Percentiles rank a stretch among this genome's conserved stretches.
phyloP scores from a whole-genome alignment of 129 eudicot genomes.

The Heracleum sosnowskyi region DNA sequence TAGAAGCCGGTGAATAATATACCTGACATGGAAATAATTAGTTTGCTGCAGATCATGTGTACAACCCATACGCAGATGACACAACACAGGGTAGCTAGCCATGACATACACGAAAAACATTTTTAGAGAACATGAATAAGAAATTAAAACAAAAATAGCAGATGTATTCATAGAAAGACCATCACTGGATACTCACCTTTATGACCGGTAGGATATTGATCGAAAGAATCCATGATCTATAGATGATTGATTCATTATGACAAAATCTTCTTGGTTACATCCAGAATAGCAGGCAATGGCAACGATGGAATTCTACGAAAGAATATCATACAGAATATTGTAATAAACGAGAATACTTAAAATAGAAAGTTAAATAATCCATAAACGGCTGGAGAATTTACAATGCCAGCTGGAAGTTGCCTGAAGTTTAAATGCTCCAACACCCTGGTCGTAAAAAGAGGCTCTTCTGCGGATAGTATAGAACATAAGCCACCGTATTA shows the following conservation, averaged over 20 bases:
- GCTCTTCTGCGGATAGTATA: slow-evolving; percentile 96
- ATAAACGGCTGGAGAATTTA: slow-evolving; percentile 4
- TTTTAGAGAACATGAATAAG: no score
- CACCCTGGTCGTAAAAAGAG: slow-evolving; percentile 90
- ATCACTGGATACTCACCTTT: slow-evolving; percentile 32
- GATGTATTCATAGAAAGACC: no score
- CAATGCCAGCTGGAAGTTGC: slow-evolving; percentile 97
- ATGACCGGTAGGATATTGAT: slow-evolving; percentile 88
- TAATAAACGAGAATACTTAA: no score
- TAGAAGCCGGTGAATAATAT: slow-evolving; percentile 85
- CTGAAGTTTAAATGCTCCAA: slow-evolving; percentile 98
- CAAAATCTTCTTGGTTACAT: slow-evolving; percentile 95
- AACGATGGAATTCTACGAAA: slow-evolving; percentile 93
- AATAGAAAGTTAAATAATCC: background rate
- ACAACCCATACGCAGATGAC: no score
- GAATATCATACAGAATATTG: no score
- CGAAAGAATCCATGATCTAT: slow-evolving; percentile 94
- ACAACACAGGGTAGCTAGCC: no score
- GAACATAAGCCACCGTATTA: slow-evolving; percentile 96
- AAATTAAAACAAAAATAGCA: no score
- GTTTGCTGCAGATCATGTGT: background rate
- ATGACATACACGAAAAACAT: slow-evolving; percentile 3
- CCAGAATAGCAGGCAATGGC: slow-evolving; percentile 97
- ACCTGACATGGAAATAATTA: slow-evolving; percentile 25
- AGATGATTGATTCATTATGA: slow-evolving; percentile 93